Evolutionary conservation across 768 basidiomycete genomes (phyloP), one percentile per base, ranked within the genome.

Genomic region (Tricholomella constricta): DNA sequence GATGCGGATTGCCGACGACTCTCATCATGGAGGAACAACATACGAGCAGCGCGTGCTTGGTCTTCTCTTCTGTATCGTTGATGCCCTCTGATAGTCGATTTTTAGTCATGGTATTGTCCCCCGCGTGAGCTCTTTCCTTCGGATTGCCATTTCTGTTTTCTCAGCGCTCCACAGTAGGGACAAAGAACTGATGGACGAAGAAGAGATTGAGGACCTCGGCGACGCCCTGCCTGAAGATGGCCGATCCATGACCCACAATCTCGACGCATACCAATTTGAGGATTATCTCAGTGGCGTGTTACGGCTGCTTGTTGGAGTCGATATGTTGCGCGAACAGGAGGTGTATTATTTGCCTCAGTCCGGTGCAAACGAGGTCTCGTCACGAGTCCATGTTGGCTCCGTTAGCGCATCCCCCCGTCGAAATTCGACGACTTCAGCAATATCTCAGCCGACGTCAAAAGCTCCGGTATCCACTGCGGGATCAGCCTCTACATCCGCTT

Each of bases 321-420:
- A 88, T 52, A 72, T 87, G 43, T 66, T 86, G 42, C 79, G 82
- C 11, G 85, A 87, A 55, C 76, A 81, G 36, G 86, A 87, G 56
- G 76, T 88, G 2, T 86, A 75, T 61, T 89, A 86, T 60, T 64
- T 87, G 10, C 83, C 84, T 0, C 68, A 67, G 42, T 73, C 71
- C 8, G 82, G 77, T 17, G 81, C 82, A 57, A 73, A 76, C 31
- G 57, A 65, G 52, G 55, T 60, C 7, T 69, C 64, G 34, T 69
- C 61, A 34, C 31, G 41, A 15, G 54, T 59, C 22, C 35, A n/a
- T n/a, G n/a, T 63, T 6, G 64, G 59, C 48, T 44, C 61, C 20
- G 52, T 17, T 0, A 62, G 62, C 52, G 42, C 59, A 12, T 55
- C 53, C 14, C 71, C 73, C 42, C 69, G 70, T 36, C 60, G 61